Percentiles rank a stretch among this genome's conserved stretches.
Conservation (phyloP, 2,329 filamentous ascomycete genomes). For the Neofusicoccum laricinum region DNA sequence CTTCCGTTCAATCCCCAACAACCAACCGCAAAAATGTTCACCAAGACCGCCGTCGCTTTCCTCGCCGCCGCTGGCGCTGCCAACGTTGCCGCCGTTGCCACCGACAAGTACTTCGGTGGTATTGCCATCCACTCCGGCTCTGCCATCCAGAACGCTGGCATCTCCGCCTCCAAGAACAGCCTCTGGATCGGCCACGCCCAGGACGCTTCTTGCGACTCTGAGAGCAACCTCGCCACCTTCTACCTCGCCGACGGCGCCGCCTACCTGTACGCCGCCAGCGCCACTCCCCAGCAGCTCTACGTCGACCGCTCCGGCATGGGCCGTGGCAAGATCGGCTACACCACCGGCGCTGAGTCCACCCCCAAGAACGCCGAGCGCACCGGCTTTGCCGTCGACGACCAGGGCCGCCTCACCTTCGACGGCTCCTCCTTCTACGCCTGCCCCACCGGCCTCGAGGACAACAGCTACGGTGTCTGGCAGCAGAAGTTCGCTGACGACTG, state of each 20-base stretch:
- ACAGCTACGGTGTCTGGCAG: constrained; percentile 38
- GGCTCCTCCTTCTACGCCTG: constrained; percentile 52
- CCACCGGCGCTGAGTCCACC: constrained; percentile 42
- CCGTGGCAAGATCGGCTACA: constrained; percentile 55
- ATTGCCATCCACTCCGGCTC: constrained; percentile 51
- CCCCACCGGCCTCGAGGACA: constrained; percentile 29
- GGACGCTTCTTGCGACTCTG: constrained; percentile 47
- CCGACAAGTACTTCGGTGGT: constrained; percentile 45
- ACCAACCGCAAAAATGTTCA: constrained; percentile 28
- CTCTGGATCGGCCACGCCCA: constrained; percentile 46
- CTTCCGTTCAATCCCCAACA: constrained; percentile 13
- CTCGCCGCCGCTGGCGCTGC: constrained; percentile 32
- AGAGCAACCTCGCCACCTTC: constrained; percentile 49
- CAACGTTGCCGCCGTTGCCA: constrained; percentile 30
- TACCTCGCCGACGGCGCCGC: constrained; percentile 46
- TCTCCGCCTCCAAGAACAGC: constrained; percentile 46
- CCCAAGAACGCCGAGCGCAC: constrained; percentile 46
- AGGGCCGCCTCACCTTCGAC: constrained; percentile 47
- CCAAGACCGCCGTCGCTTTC: constrained; percentile 21
- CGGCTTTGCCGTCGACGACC: constrained; percentile 46
- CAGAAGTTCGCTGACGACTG: constrained; percentile 11
- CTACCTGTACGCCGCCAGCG: constrained; percentile 47
- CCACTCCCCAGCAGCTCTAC: constrained; percentile 47
- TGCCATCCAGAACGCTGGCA: constrained; percentile 45
- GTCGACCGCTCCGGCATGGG: constrained; percentile 32